A percentile compares a stretch with the other conserved stretches of the same genome.
Evolutionary conservation across 2,329 filamentous ascomycete genomes (phyloP).

Genomic region (Colletotrichum lupini): DNA sequence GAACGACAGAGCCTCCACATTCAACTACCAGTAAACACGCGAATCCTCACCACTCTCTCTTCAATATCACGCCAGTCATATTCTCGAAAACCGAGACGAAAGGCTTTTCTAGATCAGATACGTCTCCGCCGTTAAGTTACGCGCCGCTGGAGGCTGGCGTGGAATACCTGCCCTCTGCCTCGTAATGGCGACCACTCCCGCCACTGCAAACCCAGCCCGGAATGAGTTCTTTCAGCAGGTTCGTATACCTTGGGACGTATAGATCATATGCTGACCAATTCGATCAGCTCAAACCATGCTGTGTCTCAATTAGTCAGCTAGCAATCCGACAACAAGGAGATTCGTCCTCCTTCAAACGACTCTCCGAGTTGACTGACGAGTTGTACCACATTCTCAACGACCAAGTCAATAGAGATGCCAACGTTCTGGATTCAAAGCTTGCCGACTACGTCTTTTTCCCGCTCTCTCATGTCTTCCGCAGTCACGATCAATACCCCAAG

Average conservation of each 20-base stretch:
- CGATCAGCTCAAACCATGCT: slow-evolving; percentile 71
- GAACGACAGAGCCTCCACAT: not conserved
- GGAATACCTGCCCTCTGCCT: not conserved
- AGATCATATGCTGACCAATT: not conserved
- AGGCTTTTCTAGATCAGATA: not conserved
- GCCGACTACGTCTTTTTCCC: slow-evolving; percentile 97
- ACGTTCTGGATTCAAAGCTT: slow-evolving; percentile 79
- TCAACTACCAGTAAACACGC: not conserved
- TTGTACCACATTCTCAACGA: slow-evolving; percentile 58
- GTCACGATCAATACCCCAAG: slow-evolving; percentile 77
- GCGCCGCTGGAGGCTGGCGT: not conserved
- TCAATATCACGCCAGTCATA: not conserved
- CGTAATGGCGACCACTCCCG: slow-evolving; percentile 28
- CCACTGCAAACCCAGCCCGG: slow-evolving; percentile 36
- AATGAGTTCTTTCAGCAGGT: slow-evolving; percentile 52
- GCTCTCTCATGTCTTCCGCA: slow-evolving; percentile 85
- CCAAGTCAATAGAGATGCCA: slow-evolving; percentile 55
- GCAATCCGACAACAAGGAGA: slow-evolving; percentile 60
- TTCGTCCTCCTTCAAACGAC: slow-evolving; percentile 52
- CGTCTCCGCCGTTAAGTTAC: not conserved
- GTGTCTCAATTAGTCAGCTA: slow-evolving; percentile 69
- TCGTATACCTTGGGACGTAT: not conserved
- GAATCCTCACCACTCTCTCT: not conserved
- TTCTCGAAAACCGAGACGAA: not conserved
- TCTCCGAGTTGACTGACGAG: slow-evolving; percentile 57